Evolutionary conservation across 108 stramenopile genomes (phyloP).

Genomic region (Epithemia pelagica): DNA sequence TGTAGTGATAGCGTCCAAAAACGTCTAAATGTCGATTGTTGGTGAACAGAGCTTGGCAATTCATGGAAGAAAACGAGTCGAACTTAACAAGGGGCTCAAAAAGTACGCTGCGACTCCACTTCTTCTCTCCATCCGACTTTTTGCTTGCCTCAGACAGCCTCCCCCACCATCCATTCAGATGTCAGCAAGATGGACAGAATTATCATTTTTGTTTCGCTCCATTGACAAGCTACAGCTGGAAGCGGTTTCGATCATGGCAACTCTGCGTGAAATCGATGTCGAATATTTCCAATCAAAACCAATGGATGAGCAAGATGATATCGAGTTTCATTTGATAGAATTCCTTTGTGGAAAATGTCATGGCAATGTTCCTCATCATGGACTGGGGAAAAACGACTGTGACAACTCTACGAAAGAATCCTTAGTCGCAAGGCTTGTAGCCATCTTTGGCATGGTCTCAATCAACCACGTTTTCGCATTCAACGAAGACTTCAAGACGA

Average conservation of each 20-base stretch:
- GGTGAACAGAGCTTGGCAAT: not conserved
- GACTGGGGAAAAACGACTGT: not conserved
- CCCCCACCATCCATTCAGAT: not conserved
- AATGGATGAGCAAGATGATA: not conserved
- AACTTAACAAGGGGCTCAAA: not conserved
- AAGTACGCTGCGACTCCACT: slow-evolving; percentile 1
- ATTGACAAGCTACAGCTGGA: not conserved
- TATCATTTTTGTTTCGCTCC: not conserved
- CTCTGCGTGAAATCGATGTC: not conserved
- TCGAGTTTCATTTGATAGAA: not conserved
- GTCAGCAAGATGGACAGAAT: not conserved
- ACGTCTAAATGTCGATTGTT: not conserved
- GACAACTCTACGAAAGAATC: not conserved
- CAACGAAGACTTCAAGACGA: not conserved
- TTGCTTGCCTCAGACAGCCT: not conserved
- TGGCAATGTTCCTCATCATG: not conserved
- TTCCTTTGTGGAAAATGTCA: not conserved
- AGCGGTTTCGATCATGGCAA: not conserved
- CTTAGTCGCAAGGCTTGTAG: not conserved
- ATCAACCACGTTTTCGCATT: not conserved
- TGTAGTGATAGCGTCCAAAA: not conserved
- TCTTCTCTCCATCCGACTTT: not conserved
- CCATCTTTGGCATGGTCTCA: not conserved
- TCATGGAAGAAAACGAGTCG: not conserved
- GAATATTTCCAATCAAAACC: not conserved